A percentile compares a stretch with the other conserved stretches of the same genome.
Evolutionary conservation across 192 early-diverging fungal species (phyloP).

Genomic region (Backusella macrospora): DNA sequence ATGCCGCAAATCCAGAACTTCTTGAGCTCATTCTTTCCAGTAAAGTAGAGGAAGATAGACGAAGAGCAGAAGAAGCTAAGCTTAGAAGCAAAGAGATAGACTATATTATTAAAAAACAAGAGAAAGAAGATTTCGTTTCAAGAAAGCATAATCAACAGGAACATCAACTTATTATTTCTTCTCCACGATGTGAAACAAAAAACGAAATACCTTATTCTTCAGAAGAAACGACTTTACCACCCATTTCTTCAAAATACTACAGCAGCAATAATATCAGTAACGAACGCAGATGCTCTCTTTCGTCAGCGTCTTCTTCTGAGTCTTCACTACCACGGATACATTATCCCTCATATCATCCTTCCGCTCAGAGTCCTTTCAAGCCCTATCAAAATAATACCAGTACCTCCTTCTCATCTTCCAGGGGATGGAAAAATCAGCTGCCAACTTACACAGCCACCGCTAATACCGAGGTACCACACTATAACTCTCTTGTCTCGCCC

Average conservation of each 20-base stretch:
- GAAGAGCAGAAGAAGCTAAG: conserved; percentile 54
- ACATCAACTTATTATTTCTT: background rate
- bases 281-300: background rate
- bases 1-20: conserved; percentile 48
- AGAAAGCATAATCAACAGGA: background rate
- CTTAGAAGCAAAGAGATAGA: conserved; percentile 49
- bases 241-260: conserved; percentile 13
- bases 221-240: background rate
- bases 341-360: no score
- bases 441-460: background rate
- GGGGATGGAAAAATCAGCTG: background rate
- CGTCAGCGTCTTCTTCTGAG: background rate
- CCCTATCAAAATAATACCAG: background rate
- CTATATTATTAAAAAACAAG: conserved; percentile 41
- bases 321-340: background rate
- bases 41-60: conserved; percentile 55
- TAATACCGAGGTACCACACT: background rate
- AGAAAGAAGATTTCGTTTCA: background rate
- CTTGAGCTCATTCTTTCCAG: conserved; percentile 52
- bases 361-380: no score
- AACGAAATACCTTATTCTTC: background rate
- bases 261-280: no score
- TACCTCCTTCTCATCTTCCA: background rate
- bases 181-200: background rate
- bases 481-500: background rate